A percentile compares a stretch with the other conserved stretches of the same genome.
These are phyloP conservation scores for Fraxinus paxiana DNA, from an alignment of 305 asterid genomes.

Conservation along the genomic window DNA sequence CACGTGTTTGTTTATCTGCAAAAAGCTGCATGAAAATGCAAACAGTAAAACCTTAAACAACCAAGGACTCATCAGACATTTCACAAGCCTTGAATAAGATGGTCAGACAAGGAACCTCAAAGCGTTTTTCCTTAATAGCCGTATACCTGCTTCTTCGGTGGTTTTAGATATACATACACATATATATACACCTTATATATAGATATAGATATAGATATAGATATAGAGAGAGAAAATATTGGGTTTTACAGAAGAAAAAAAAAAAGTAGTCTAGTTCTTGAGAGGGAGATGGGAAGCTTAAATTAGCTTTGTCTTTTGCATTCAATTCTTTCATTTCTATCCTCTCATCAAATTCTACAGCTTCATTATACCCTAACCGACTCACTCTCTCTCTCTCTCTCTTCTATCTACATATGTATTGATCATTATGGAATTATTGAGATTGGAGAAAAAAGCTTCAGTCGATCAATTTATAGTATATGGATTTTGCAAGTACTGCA, in stretches of 20 bases:
- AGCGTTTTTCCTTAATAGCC: not conserved
- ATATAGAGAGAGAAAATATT: constrained; percentile 2
- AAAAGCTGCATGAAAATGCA: constrained; percentile 37
- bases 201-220: not conserved
- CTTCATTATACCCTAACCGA: constrained; percentile 32
- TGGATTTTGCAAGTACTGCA: not conserved
- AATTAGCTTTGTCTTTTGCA: constrained; percentile 30
- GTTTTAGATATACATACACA: not conserved
- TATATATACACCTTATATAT: not conserved
- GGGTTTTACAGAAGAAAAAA: not conserved
- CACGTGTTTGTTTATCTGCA: constrained; percentile 1
- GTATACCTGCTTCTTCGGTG: not conserved
- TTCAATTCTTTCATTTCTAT: constrained; percentile 24
- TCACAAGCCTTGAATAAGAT: not conserved
- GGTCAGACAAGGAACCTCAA: constrained; percentile 22
- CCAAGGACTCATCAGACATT: constrained; percentile 14
- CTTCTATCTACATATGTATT: not conserved
- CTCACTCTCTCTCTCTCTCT: not conserved
- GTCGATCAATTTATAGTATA: not conserved
- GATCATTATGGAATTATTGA: not conserved
- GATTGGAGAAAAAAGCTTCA: not conserved
- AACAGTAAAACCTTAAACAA: constrained; percentile 19
- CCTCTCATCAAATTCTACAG: constrained; percentile 6
- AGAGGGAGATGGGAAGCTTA: constrained; percentile 17
- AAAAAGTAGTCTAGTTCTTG: constrained; percentile 9